Evolutionary conservation across 192 early-diverging fungal genomes (phyloP), one percentile per base, ranked within the genome.

Genomic region (Coemansia sp.): DNA sequence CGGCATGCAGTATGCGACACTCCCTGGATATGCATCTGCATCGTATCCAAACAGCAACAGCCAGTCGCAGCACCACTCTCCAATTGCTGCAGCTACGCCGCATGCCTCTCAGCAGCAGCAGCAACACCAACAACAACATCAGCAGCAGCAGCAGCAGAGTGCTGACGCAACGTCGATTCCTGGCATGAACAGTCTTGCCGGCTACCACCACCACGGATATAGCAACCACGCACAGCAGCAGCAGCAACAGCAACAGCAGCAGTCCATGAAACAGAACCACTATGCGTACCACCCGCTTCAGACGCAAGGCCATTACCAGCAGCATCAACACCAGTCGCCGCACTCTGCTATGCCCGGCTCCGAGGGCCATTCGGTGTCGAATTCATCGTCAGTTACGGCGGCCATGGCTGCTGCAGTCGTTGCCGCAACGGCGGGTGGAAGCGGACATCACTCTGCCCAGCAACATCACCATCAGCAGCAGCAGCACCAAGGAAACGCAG

Each of bases 51-150:
- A 65, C 52, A 81, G 78, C 68, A 76, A 56, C 57, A 76, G 62
- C 64, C 78, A 81, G 67, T 81, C 78, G 60, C 78, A 81, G 62
- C 78, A 81, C 68, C 78, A 81, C 71, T 81, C 78, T 66, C 78
- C 78, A 2, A 80, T 76, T 41, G 41, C 78, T 39, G 58, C 62
- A 48, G 67, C 73, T 26, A 60, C 66, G 18, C 37, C 66, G 22
- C 78, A 80, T 60, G 59, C 78, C 16, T 46, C 78, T 6, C 69
- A 77, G 66, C 56, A 71, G 68, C 61, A 58, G 16, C 56, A 56
- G 61, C 51, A 19, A 59, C 6, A 55, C 37, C 19, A 65, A 60
- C 47, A 65, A 65, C 13, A 74, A 45, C 70, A 26, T 70, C 77
- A 0, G 66, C 71, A 2, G 64, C 63, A 12, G 68, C 66, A n/a